Conservation (phyloP, 352 stramenopile genomes). For the Globisporangium acanthophoron region DNA sequence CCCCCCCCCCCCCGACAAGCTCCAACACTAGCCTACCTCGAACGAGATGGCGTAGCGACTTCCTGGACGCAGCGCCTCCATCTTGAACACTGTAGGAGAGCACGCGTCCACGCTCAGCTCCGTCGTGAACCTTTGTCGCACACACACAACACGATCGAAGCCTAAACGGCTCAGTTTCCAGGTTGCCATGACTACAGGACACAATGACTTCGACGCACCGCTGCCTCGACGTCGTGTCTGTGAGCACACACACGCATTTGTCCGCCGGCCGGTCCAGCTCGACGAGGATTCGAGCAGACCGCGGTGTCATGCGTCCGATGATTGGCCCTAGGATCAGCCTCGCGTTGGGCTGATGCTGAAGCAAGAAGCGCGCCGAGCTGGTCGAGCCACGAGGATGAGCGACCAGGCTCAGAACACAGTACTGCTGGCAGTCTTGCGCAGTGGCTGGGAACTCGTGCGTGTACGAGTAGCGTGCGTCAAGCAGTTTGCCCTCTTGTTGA, state of each 20-base stretch:
- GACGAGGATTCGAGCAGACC: slow-evolving; percentile 49
- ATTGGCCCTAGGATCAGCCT: slow-evolving; percentile 52
- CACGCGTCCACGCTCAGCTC: slow-evolving; percentile 36
- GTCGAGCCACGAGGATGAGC: slow-evolving; percentile 32
- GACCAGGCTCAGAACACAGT: slow-evolving; percentile 41
- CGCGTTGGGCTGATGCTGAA: slow-evolving; percentile 26
- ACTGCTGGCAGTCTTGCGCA: slow-evolving; percentile 21
- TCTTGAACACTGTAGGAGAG: slow-evolving; percentile 49
- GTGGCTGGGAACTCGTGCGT: slow-evolving; percentile 19
- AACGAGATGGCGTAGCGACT: slow-evolving; percentile 55
- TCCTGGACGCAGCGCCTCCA: slow-evolving; percentile 46
- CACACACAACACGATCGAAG: background rate
- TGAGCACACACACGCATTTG: slow-evolving; percentile 34
- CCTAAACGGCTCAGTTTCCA: background rate
- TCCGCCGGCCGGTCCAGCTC: slow-evolving; percentile 43
- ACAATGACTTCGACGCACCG: slow-evolving; percentile 13
- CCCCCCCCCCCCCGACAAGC: too few relatives aligned
- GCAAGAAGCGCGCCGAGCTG: slow-evolving; percentile 29
- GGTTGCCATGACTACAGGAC: too few relatives aligned
- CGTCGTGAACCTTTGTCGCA: slow-evolving; percentile 15
- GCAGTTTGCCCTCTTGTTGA: slow-evolving; percentile 1
- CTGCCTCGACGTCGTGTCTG: slow-evolving; percentile 22
- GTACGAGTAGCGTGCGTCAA: slow-evolving; percentile 15
- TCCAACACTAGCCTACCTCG: slow-evolving; percentile 23
- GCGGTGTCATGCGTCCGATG: slow-evolving; percentile 51